Base-by-base conservation (phyloP, 2,329 filamentous ascomycete genomes). In the Pseudogymnoascus sp. region DNA sequence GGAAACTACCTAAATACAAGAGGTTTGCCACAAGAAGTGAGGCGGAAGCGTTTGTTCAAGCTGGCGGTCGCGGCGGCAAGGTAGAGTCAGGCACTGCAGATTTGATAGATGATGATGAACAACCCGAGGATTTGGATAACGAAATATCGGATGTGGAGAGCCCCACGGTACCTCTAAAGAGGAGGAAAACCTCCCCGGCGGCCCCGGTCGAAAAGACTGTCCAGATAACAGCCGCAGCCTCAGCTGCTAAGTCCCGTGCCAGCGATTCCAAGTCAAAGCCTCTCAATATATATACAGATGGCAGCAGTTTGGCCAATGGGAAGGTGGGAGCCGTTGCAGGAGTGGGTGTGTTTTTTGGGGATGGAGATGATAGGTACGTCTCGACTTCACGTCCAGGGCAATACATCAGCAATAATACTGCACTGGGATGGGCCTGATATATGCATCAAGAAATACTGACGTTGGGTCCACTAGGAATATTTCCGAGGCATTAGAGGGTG, bases 41-140 rank as follows among this genome's bases (percentile, higher is more conserved):
- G 74, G 93, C 93, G 0, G 85, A 93, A 71, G 84, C 84, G 19
- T 97, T 90, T 73, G 89, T 96, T 60, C 78, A 76, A 38, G 74
- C 72, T 50, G 77, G 74, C 28, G 72, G 71, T 53, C 59, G 59
- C 7, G 8, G 9, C 13, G 26, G 35, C 35, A 61, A 61, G 33
- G 33, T 40, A 23, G 35, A n/a, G 6, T 40, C 33, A 7, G 19
- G n/a, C 31, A 35, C 68, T 17, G 68, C 68, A 0, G 69, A 69
- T 19, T 63, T 66, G 8, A 63, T 65, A 21, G 66, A 66, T 1
- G 69, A 69, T 31, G 67, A 71, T n/a, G 71, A 70, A 0, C 69
- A 38, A 61, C 69, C 66, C 63, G 65, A 73, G 50, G 67, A 69
- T 62, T 57, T 63, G 59, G 68, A 79, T 76, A 69, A 73, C 72